phyloP scores from a whole-genome alignment of 768 basidiomycete species.

The Suillus variegatus region DNA sequence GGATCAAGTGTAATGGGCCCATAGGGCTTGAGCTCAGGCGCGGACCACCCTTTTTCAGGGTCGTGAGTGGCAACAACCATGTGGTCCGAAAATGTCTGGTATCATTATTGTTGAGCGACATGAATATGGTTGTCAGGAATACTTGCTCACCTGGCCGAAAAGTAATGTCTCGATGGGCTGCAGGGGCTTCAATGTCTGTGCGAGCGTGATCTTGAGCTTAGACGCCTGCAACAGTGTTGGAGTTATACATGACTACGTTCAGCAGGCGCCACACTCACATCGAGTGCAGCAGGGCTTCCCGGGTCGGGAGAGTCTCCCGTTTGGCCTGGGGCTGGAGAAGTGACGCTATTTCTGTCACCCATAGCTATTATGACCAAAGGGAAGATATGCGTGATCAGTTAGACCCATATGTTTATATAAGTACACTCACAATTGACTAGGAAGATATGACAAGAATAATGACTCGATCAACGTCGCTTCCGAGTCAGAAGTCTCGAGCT shows the following conservation, averaged over 20 bases:
- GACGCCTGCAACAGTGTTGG: constrained; percentile 44
- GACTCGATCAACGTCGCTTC: not conserved
- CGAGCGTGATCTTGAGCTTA: constrained; percentile 49
- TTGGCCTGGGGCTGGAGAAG: not conserved
- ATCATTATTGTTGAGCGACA: not conserved
- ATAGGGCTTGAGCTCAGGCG: constrained; percentile 74
- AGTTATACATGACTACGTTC: not conserved
- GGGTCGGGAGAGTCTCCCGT: not conserved
- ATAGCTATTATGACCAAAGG: not conserved
- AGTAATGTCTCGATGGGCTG: constrained; percentile 46
- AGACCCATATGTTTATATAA: not conserved
- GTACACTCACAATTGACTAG: not conserved
- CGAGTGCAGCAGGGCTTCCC: constrained; percentile 9
- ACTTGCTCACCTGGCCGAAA: constrained; percentile 56
- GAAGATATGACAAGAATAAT: not conserved
- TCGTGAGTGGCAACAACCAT: constrained; percentile 73
- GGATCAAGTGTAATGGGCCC: constrained; percentile 62
- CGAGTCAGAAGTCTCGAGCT: not conserved
- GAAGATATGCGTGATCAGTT: not conserved
- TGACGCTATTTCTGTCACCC: not conserved
- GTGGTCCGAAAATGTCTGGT: constrained; percentile 69
- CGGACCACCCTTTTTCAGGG: constrained; percentile 64
- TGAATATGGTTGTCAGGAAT: constrained; percentile 3
- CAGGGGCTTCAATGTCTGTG: constrained; percentile 50
- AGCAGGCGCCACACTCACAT: constrained; percentile 20